Percentiles rank a stretch among this genome's conserved stretches.
These are phyloP conservation scores for Brassica nigra DNA, from an alignment of 345 rosid species.

Conservation along the genomic window DNA sequence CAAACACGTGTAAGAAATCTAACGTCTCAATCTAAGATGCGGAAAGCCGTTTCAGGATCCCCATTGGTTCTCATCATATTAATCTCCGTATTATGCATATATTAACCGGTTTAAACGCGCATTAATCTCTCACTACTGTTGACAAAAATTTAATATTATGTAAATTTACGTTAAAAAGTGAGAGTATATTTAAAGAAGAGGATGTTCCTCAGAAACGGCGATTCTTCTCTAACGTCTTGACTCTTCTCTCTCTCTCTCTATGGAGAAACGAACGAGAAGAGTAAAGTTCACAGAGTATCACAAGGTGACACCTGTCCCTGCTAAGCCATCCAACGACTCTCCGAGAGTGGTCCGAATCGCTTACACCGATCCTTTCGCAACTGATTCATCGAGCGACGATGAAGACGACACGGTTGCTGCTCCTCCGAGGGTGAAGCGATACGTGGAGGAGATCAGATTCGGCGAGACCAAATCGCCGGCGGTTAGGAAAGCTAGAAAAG, in stretches of 20 bases:
- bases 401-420: background rate
- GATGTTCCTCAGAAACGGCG: constrained; percentile 25
- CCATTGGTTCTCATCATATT: background rate
- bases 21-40: constrained; percentile 38
- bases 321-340: constrained; percentile 15
- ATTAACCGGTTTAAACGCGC: constrained; percentile 14
- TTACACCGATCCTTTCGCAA: constrained; percentile 37
- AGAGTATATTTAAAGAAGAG: constrained; percentile 19
- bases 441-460: constrained; percentile 33
- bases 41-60: constrained; percentile 35
- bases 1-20: constrained; percentile 32
- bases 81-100: background rate
- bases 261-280: constrained; percentile 44
- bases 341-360: constrained; percentile 28
- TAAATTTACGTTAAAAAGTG: constrained; percentile 3
- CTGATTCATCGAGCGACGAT: constrained; percentile 40
- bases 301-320: constrained; percentile 11
- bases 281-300: constrained; percentile 38
- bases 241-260: constrained; percentile 13
- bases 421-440: constrained; percentile 31
- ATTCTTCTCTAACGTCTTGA: constrained; percentile 17
- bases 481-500: constrained; percentile 13
- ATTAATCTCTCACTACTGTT: constrained; percentile 4
- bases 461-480: background rate
- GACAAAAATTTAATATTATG: background rate